These are phyloP conservation scores for Claviceps lovelessii DNA, from an alignment of 2,329 filamentous ascomycete genomes.

Conservation along the genomic window DNA sequence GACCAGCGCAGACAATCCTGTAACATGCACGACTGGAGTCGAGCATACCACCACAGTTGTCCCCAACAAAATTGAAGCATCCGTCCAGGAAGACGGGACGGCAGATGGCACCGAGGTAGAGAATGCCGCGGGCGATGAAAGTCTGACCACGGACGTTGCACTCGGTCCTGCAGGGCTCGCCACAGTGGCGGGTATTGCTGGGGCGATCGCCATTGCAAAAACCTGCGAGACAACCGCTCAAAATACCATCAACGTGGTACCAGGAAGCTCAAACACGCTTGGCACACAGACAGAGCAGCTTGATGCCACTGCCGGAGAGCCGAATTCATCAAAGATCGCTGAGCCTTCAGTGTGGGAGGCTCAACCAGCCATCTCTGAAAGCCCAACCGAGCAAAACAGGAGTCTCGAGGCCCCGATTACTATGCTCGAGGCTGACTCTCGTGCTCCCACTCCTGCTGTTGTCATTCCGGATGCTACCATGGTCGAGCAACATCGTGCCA, in stretches of 20 bases:
- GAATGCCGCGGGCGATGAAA: not conserved
- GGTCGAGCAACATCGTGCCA: conserved; percentile 25
- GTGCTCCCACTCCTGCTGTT: conserved; percentile 31
- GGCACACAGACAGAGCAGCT: not conserved
- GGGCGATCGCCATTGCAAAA: not conserved
- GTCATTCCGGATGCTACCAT: conserved; percentile 28
- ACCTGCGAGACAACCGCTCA: not conserved
- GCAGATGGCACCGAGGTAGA: not conserved
- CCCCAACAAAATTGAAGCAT: not conserved
- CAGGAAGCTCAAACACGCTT: not conserved
- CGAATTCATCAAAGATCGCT: not conserved
- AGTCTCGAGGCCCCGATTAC: not conserved
- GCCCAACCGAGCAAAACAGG: not conserved
- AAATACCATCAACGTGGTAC: not conserved
- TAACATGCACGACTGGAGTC: not conserved
- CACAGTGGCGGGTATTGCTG: not conserved
- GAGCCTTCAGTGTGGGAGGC: not conserved
- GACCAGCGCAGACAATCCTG: not conserved
- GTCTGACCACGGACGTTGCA: not conserved
- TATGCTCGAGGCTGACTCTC: conserved; percentile 8
- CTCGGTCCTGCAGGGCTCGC: not conserved
- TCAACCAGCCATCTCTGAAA: not conserved
- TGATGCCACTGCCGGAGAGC: not conserved
- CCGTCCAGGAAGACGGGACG: not conserved
- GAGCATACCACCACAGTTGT: not conserved